Base-by-base conservation (phyloP, 192 early-diverging fungal genomes). In the Tieghemiomyces parasiticus region DNA sequence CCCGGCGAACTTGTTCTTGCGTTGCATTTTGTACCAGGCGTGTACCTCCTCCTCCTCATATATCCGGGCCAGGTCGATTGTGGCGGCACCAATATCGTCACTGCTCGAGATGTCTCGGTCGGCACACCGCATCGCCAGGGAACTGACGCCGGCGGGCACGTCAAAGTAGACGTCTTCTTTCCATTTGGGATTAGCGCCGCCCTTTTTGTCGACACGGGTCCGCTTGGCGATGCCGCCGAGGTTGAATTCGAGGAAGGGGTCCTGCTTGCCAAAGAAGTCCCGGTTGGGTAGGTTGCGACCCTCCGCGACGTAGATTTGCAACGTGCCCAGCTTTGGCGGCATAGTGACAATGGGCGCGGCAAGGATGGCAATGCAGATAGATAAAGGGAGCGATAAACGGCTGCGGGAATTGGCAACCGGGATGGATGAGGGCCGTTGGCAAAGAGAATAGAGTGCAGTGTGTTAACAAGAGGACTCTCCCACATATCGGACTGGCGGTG, bases 41-140 rank as follows among this genome's bases (percentile, higher is more conserved):
- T 76, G 71, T 25, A 73, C 64, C 33, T 71, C 74, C 26, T 73
- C 74, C 62, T 72, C 68, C 2, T 60, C 68, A 46, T 73, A 76
- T 10, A 73, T 61, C 38, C 46, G 65, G 13, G 61, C 35, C 56
- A 76, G 63, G 64, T 76, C 74, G 14, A 76, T 59, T 1, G 71
- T 65, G 16, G 64, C 66, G 35, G 66, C 61, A 24, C 74, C 74
- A 48, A 76, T 73, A 1, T 63, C 63, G 50, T 67, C 68, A 45
- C 47, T 73, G 44, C 62, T 53, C 19, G 67, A 35, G 63, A 61
- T 59, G 32, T 76, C 74, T 26, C 66, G 55, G 55, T 76, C 74
- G 32, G 65, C 38, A 19, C 69, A 72, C 14, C 46, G 32, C 35
- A 76, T 66, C 13, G 63, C 49, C 48, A 76, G 61, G 55, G 67